phyloP scores from a whole-genome alignment of 768 basidiomycete genomes.

The Amanita brunnescens region DNA sequence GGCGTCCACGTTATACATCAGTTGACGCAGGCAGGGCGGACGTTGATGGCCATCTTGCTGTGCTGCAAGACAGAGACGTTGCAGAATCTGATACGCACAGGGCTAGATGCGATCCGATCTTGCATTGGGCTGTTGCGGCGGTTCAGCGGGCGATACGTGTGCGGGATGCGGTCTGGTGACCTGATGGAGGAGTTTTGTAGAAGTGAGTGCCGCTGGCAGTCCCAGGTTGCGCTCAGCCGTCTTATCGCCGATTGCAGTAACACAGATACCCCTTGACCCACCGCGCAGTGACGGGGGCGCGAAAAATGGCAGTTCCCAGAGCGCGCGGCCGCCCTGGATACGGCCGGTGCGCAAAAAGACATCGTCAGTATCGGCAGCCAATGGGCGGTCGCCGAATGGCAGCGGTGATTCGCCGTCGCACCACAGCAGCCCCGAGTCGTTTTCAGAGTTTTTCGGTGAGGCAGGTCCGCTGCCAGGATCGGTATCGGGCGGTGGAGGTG shows the following conservation, averaged over 20 bases:
- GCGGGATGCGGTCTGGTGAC: slow-evolving; percentile 84
- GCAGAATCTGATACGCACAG: slow-evolving; percentile 69
- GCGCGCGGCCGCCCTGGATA: slow-evolving; percentile 72
- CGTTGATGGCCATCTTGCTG: slow-evolving; percentile 78
- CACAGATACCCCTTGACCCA: slow-evolving; percentile 79
- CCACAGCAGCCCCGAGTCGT: slow-evolving; percentile 56
- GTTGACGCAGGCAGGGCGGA: slow-evolving; percentile 87
- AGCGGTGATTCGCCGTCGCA: slow-evolving; percentile 38
- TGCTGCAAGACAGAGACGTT: slow-evolving; percentile 79
- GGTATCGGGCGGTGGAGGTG: neutral
- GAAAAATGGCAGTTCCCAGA: slow-evolving; percentile 16
- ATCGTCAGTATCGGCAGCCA: slow-evolving; percentile 24
- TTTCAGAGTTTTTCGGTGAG: slow-evolving; percentile 49
- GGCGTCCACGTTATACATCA: slow-evolving; percentile 96
- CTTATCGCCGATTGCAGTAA: slow-evolving; percentile 35
- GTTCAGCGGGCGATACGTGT: slow-evolving; percentile 89
- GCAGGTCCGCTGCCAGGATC: slow-evolving; percentile 9
- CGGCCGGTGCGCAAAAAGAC: slow-evolving; percentile 80
- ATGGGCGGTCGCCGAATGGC: slow-evolving; percentile 26
- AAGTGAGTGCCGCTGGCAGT: slow-evolving; percentile 31
- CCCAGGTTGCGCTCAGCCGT: neutral
- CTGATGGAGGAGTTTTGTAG: slow-evolving; percentile 95
- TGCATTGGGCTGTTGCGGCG: slow-evolving; percentile 82
- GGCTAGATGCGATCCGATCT: slow-evolving; percentile 78
- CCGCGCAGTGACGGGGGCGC: slow-evolving; percentile 47